Base-by-base conservation (phyloP, 148 eudicot genomes). In the Cornus suecica region DNA sequence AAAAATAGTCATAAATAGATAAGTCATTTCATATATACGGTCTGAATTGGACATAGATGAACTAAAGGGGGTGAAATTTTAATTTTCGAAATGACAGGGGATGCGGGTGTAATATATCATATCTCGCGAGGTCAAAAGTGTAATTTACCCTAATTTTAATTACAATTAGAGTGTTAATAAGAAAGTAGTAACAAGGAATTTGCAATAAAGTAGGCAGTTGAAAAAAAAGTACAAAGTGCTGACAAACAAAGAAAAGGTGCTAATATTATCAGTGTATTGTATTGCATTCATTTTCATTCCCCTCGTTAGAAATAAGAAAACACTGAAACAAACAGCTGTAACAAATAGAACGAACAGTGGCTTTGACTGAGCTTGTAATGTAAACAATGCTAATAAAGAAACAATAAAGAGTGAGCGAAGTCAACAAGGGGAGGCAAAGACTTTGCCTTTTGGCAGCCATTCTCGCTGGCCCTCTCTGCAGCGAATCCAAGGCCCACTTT, bases 371-470 rank as follows among this genome's bases (percentile, higher is more conserved):
- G n/a, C 25, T 8, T 5, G 23, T 58, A n/a, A 58, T 18, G 10
- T 37, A 37, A 37, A 37, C 42, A 58, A 58, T 58, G 23, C 27
- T n/a, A 65, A 62, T 34, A 61, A 68, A 69, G 34, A 58, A 58
- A 22, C 62, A 58, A n/a, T 22, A 58, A 58, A 70, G 58, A 70
- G n/a, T n/a, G 76, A 71, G 37, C 75, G 76, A 80, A 80, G 83
- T 80, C 79, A 80, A 76, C 56, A 80, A 71, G 45, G 42, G 73
- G 31, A 48, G 76, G 41, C 51, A 68, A 52, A 52, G 58, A 52
- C 62, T 58, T 34, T 18, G 68, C 76, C 68, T 68, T 74, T 74
- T 78, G 74, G 74, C 74, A 75, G 60, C 78, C 82, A 69, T 70
- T 69, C 65, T 69, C 30, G 62, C 24, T 58, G 30, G 63, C 75